phyloP scores from a whole-genome alignment of 805 yeast genomes.

The Metschnikowia vanudenii region DNA sequence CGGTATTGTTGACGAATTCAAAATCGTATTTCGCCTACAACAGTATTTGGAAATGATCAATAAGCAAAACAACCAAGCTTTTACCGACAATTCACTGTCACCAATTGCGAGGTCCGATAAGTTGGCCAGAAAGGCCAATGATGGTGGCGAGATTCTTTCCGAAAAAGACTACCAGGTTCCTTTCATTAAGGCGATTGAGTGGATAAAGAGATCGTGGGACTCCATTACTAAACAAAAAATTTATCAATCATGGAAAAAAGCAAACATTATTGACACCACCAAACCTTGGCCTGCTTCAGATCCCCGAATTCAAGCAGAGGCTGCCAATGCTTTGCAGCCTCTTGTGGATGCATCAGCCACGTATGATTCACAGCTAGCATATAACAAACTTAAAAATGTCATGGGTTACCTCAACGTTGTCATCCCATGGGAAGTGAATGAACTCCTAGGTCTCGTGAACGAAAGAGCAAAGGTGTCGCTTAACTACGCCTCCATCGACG shows the following conservation, averaged over 20 bases:
- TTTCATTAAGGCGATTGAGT: conserved; percentile 54
- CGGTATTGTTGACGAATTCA: conserved; percentile 64
- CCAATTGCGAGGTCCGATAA: conserved; percentile 2
- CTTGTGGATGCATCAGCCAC: conserved; percentile 11
- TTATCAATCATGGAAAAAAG: conserved; percentile 34
- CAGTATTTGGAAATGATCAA: conserved; percentile 51
- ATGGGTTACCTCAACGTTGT: conserved; percentile 49
- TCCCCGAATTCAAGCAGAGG: conserved; percentile 11
- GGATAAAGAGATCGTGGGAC: conserved; percentile 60
- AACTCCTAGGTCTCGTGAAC: conserved; percentile 50
- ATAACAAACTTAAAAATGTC: conserved; percentile 44
- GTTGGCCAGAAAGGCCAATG: background rate
- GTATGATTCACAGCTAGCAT: conserved; percentile 26
- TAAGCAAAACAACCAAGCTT: conserved; percentile 15
- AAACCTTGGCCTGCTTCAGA: conserved; percentile 31
- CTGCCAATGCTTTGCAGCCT: conserved; percentile 15
- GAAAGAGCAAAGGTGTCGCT: conserved; percentile 42
- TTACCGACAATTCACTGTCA: conserved; percentile 7
- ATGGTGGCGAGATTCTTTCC: conserved; percentile 30
- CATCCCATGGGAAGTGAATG: conserved; percentile 58
- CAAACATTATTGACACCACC: conserved; percentile 31
- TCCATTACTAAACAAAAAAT: conserved; percentile 33
- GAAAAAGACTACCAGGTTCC: conserved; percentile 47
- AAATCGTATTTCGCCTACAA: conserved; percentile 53
- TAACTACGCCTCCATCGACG: conserved; percentile 56